Base-by-base conservation (phyloP, 495 filamentous ascomycete genomes). In the Aspergillus funiculosus region DNA sequence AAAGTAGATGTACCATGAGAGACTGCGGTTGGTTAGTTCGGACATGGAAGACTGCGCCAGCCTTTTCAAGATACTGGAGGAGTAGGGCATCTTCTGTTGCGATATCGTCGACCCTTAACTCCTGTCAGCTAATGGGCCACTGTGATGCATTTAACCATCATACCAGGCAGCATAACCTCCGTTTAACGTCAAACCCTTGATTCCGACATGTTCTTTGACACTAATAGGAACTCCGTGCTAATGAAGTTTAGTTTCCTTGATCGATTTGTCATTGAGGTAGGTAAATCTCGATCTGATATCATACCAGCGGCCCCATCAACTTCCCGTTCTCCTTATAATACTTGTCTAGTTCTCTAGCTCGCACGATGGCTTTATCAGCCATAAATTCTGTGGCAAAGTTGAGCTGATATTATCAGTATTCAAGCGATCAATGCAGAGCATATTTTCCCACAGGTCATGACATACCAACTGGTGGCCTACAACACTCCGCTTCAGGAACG, bases 341-440 rank as follows among this genome's bases (percentile, higher is more conserved):
- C 6, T 61, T 59, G 59, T 87, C 85, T 15, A 85, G 69, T 25
- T 72, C 62, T 24, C 64, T 68, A 4, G 82, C 84, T 10, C 76
- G 66, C n/a, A 66, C 58, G 14, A 86, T 66, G 2, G 83, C 85
- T 25, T 68, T 60, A 9, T 78, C 73, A 37, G 83, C 82, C 53
- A 84, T 69, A 39, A 82, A 81, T 46, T 89, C 84, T 3, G 77
- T 81, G 3, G 83, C 71, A 46, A 83, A 86, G 53, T 85, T 81
- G 43, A 71, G 66, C 67, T 72, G 32, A 11, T 14, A 19, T 50
- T 32, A 43, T 39, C 25, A 4, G 30, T 9, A n/a, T n/a, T n/a
- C n/a, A n/a, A n/a, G n/a, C 13, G 3, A 1, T 30, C 20, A 43
- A 11, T 11, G 36, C 15, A 21, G 5, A 35, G 15, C 17, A 4